Conservation (phyloP, 305 asterid species). For the Fraxinus baroniana region DNA sequence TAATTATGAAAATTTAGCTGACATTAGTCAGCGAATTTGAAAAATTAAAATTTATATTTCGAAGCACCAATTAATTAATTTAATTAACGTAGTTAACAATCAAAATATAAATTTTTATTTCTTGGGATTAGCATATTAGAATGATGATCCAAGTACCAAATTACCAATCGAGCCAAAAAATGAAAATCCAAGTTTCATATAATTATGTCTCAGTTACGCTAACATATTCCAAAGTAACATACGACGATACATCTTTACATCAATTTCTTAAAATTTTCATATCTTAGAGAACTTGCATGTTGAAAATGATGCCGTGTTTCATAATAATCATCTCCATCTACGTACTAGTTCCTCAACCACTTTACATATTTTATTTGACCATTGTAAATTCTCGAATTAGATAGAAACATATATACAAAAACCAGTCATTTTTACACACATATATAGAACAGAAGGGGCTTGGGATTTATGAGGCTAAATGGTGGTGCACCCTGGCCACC, state of each 20-base stretch:
- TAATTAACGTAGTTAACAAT: neutral
- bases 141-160: neutral
- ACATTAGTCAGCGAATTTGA: too few relatives aligned
- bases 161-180: neutral
- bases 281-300: neutral
- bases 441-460: conserved; percentile 2
- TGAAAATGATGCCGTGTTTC: neutral
- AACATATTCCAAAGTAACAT: neutral
- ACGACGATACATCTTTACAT: neutral
- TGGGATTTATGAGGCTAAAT: conserved; percentile 18
- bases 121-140: neutral
- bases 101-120: neutral
- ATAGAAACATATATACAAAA: neutral
- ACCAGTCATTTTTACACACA: neutral
- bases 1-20: too few relatives aligned
- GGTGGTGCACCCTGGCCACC: conserved; percentile 59
- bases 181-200: too few relatives aligned
- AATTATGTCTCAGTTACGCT: neutral
- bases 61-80: neutral
- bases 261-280: neutral
- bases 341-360: neutral
- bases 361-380: neutral
- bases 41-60: neutral
- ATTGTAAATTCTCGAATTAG: neutral
- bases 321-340: neutral